Conservation (phyloP, 2,329 filamentous ascomycete genomes). For the Sarocladium strictum region DNA sequence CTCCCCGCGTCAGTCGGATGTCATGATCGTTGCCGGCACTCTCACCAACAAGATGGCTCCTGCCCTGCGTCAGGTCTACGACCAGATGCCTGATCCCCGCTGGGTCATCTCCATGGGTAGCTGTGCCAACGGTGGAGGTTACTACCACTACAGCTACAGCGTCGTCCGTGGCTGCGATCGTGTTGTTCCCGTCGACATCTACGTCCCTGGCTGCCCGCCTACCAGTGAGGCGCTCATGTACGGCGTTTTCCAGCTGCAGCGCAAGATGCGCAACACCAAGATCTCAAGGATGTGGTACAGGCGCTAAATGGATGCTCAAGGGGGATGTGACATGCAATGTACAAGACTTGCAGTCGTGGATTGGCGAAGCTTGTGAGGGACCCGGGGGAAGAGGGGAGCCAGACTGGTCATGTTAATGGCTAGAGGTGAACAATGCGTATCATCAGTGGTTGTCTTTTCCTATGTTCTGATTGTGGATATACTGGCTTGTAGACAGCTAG, state of each 20-base stretch:
- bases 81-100: conserved; percentile 89
- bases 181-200: conserved; percentile 74
- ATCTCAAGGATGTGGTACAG: conserved; percentile 54
- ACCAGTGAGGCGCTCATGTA: conserved; percentile 59
- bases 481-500: conserved; percentile 1
- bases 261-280: conserved; percentile 62
- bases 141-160: conserved; percentile 82
- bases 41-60: conserved; percentile 96
- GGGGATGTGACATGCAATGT: background rate
- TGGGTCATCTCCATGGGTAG: conserved; percentile 84
- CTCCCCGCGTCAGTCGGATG: conserved; percentile 79
- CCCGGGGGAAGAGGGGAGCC: background rate
- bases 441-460: background rate
- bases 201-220: conserved; percentile 68
- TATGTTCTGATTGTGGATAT: conserved; percentile 6
- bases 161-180: conserved; percentile 71
- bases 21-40: conserved; percentile 91
- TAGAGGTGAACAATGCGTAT: background rate
- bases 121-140: conserved; percentile 78
- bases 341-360: background rate
- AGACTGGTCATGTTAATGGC: background rate
- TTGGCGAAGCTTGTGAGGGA: background rate
- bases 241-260: conserved; percentile 69
- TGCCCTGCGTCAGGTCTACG: conserved; percentile 83
- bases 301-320: no score